phyloP scores from a whole-genome alignment of 805 yeast species.

The Suhomyces prunicola region DNA sequence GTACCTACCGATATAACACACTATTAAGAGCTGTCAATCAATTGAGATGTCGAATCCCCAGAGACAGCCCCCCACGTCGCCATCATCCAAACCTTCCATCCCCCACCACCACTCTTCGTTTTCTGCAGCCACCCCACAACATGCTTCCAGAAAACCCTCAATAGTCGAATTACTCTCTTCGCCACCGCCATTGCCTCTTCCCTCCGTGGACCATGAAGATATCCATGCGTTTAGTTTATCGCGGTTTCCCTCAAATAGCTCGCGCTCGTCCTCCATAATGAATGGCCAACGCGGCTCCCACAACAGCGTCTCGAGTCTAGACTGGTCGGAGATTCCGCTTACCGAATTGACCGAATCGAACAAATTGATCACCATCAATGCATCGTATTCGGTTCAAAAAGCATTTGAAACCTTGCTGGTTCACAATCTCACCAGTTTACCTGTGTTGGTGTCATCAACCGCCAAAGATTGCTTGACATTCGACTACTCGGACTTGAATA shows the following conservation, averaged over 20 bases:
- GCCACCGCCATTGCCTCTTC: conserved; percentile 64
- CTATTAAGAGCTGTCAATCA: not conserved
- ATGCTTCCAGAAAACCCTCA: conserved; percentile 50
- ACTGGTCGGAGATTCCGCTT: conserved; percentile 74
- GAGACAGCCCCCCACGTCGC: conserved; percentile 11
- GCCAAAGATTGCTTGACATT: conserved; percentile 68
- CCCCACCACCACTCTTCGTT: conserved; percentile 3
- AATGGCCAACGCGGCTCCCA: not conserved
- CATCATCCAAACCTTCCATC: conserved; percentile 1
- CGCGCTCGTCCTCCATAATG: conserved; percentile 15
- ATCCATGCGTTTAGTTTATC: conserved; percentile 38
- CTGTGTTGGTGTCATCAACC: conserved; percentile 53
- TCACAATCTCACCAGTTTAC: conserved; percentile 80
- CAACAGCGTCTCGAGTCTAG: conserved; percentile 22
- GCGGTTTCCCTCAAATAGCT: conserved; percentile 31
- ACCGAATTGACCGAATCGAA: conserved; percentile 75
- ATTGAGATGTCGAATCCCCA: conserved; percentile 13
- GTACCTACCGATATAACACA: too few species aligned
- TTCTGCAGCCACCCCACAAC: conserved; percentile 3
- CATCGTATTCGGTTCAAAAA: conserved; percentile 71
- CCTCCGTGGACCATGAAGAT: conserved; percentile 36
- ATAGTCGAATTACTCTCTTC: conserved; percentile 73
- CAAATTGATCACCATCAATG: conserved; percentile 67
- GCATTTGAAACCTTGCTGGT: conserved; percentile 78
- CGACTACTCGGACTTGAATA: conserved; percentile 87